Percentiles rank a stretch among this genome's conserved stretches.
These are phyloP conservation scores for Orychophragmus violaceus DNA, from an alignment of 345 rosid species.

Conservation along the genomic window DNA sequence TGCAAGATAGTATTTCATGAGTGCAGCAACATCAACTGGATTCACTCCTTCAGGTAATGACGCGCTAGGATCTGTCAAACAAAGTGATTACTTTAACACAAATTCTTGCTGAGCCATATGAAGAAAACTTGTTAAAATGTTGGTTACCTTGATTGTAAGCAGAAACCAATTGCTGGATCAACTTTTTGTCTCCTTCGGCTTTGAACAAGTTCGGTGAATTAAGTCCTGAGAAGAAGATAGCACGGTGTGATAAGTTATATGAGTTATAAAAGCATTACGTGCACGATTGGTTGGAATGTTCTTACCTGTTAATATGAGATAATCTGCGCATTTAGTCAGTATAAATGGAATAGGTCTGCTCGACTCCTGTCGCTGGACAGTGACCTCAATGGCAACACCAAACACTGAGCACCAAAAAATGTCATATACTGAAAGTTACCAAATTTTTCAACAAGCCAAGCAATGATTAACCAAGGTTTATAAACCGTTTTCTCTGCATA, in stretches of 20 bases:
- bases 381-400: conserved; percentile 81
- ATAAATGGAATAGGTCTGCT: conserved; percentile 62
- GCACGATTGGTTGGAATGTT: not conserved
- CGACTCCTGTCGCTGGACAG: conserved; percentile 67
- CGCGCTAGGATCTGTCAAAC: conserved; percentile 54
- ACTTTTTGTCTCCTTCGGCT: conserved; percentile 67
- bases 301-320: conserved; percentile 77
- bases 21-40: conserved; percentile 69
- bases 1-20: conserved; percentile 75
- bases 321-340: conserved; percentile 70
- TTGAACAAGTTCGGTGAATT: conserved; percentile 66
- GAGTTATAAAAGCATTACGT: not conserved
- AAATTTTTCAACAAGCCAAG: conserved; percentile 7
- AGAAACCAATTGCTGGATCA: conserved; percentile 73
- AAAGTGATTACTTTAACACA: not conserved
- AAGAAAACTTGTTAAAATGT: conserved; percentile 8
- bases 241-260: not conserved
- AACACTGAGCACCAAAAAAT: conserved; percentile 41
- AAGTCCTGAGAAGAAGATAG: conserved; percentile 44
- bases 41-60: conserved; percentile 70
- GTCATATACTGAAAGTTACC: not conserved
- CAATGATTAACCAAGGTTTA: not conserved
- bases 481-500: not conserved
- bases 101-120: not conserved
- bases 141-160: conserved; percentile 65